Evolutionary conservation across 2,329 filamentous ascomycete genomes (phyloP).

Genomic region (Graphilbum sp.): DNA sequence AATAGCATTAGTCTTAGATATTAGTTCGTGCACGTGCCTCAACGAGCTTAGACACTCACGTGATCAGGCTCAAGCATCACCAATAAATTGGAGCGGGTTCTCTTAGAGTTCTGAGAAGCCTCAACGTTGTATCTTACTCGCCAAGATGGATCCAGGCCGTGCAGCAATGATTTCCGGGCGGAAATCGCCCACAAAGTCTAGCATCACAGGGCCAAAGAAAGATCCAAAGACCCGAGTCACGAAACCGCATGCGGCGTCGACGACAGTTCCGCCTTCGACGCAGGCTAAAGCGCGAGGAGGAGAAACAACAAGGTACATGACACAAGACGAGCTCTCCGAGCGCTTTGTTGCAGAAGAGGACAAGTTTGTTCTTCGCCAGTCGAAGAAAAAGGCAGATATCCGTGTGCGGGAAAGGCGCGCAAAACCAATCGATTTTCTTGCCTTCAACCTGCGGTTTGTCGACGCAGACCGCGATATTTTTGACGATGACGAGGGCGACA

Average conservation of each 20-base stretch:
- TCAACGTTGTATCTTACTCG: no score
- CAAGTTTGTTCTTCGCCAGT: slow-evolving; percentile 86
- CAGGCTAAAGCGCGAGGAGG: slow-evolving; percentile 13
- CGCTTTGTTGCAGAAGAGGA: slow-evolving; percentile 91
- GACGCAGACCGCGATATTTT: slow-evolving; percentile 73
- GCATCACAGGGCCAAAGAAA: slow-evolving; percentile 37
- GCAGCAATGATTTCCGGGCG: slow-evolving; percentile 35
- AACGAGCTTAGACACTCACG: no score
- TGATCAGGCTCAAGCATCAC: no score
- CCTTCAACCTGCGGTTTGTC: slow-evolving; percentile 77
- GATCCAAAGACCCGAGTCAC: slow-evolving; percentile 37
- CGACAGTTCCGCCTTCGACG: slow-evolving; percentile 14
- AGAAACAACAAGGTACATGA: slow-evolving; percentile 22
- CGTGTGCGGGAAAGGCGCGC: slow-evolving; percentile 82
- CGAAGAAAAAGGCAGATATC: slow-evolving; percentile 95
- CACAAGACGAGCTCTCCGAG: slow-evolving; percentile 61
- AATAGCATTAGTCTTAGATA: no score
- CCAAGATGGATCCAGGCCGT: slow-evolving; percentile 37
- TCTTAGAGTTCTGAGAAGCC: no score
- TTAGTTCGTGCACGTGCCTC: no score
- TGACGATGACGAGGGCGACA: slow-evolving; percentile 66
- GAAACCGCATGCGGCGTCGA: slow-evolving; percentile 19
- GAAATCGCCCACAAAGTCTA: slow-evolving; percentile 25
- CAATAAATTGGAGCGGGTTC: no score
- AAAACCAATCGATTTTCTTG: slow-evolving; percentile 84